Evolutionary conservation across 768 basidiomycete genomes (phyloP).

Genomic region (Podaxis sp.): DNA sequence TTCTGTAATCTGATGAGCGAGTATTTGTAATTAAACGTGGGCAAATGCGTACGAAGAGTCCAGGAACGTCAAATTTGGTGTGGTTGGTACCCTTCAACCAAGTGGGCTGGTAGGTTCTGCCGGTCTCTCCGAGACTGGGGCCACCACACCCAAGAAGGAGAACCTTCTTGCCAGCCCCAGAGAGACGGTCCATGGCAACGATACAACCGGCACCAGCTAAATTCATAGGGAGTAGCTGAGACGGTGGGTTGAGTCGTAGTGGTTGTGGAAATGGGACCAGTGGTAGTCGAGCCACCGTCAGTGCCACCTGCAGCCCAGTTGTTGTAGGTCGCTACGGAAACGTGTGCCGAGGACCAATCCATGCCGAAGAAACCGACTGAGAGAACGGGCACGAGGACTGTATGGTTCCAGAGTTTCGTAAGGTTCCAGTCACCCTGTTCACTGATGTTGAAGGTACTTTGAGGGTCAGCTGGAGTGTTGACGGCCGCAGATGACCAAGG

Average conservation of each 20-base stretch:
- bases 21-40: neutral
- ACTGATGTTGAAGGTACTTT: constrained; percentile 49
- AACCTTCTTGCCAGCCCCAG: constrained; percentile 60
- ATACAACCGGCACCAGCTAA: constrained; percentile 57
- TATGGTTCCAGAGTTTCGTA: no score
- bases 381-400: no score
- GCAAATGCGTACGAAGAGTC: constrained; percentile 37
- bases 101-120: constrained; percentile 50
- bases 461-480: constrained; percentile 44
- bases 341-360: constrained; percentile 40
- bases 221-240: constrained; percentile 41
- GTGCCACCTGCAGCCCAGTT: constrained; percentile 47
- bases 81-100: constrained; percentile 27
- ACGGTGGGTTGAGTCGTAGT: constrained; percentile 26
- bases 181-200: constrained; percentile 53
- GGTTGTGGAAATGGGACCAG: constrained; percentile 29
- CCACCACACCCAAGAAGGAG: constrained; percentile 61
- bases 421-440: no score
- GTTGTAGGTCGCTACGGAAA: constrained; percentile 39
- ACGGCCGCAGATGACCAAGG: constrained; percentile 38
- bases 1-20: constrained; percentile 26
- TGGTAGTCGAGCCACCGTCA: constrained; percentile 31
- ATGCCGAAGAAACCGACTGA: constrained; percentile 59
- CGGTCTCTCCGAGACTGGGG: constrained; percentile 54
- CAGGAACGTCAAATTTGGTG: constrained; percentile 64